phyloP scores from a whole-genome alignment of 257 asterid species.

The Solanum infundibuliforme region DNA sequence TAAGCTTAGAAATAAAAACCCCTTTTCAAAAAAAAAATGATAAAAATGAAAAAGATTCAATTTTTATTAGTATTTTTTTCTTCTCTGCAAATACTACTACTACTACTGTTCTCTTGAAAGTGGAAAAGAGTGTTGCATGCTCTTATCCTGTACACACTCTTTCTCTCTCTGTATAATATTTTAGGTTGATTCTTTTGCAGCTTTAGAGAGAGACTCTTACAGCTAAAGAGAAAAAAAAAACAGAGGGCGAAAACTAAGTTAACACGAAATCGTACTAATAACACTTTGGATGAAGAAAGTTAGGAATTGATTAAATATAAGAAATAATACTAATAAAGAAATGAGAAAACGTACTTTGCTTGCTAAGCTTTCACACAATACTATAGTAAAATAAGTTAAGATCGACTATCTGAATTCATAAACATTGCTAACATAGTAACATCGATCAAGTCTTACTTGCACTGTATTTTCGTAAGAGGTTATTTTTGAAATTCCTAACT shows the following conservation, averaged over 20 bases:
- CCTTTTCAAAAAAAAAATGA: not conserved
- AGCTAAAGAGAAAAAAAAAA: slow-evolving; percentile 10
- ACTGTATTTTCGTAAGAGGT: no score
- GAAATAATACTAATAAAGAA: not conserved
- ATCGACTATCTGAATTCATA: not conserved
- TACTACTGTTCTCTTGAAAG: slow-evolving; percentile 3
- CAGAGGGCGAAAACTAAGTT: slow-evolving; percentile 5
- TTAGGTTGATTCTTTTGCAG: slow-evolving; percentile 40
- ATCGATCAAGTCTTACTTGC: not conserved
- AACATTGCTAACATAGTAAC: not conserved
- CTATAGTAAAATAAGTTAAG: not conserved
- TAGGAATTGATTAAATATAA: not conserved
- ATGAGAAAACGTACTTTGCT: slow-evolving; percentile 23
- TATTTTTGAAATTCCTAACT: no score
- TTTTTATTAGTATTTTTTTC: not conserved
- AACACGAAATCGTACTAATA: slow-evolving; percentile 47
- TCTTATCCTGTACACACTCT: slow-evolving; percentile 32
- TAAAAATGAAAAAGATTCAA: not conserved
- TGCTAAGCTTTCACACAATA: not conserved
- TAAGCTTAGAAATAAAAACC: slow-evolving; percentile 1
- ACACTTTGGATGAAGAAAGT: not conserved
- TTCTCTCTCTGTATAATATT: slow-evolving; percentile 16
- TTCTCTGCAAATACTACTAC: not conserved
- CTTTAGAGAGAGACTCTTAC: slow-evolving; percentile 12
- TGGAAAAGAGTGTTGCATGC: slow-evolving; percentile 32